These are phyloP conservation scores for Arthrobotrys pseudoclavata DNA, from an alignment of 2,329 filamentous ascomycete genomes.

Conservation along the genomic window DNA sequence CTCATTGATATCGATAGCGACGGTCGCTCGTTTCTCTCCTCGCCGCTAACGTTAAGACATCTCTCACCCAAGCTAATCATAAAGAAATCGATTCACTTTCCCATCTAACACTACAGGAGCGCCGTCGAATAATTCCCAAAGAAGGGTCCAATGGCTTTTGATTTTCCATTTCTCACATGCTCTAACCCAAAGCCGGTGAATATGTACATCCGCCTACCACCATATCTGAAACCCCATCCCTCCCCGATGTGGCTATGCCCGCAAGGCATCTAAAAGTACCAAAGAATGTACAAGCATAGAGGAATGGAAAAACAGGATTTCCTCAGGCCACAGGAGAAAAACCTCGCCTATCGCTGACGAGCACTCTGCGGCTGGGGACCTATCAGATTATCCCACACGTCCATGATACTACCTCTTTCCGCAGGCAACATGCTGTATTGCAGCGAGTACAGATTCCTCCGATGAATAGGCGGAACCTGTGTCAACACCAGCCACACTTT, in stretches of 20 bases:
- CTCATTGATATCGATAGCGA: no score
- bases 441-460: slow-evolving; percentile 92
- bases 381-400: slow-evolving; percentile 85
- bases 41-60: background rate
- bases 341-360: slow-evolving; percentile 37
- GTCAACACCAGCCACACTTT: slow-evolving; percentile 14
- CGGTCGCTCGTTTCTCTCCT: background rate
- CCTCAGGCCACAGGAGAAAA: background rate
- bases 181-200: background rate
- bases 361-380: slow-evolving; percentile 64
- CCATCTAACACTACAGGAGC: background rate
- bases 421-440: slow-evolving; percentile 98
- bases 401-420: slow-evolving; percentile 80
- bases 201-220: slow-evolving; percentile 1
- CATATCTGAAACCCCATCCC: slow-evolving; percentile 23
- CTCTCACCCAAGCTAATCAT: slow-evolving; percentile 1
- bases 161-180: slow-evolving; percentile 8
- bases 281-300: background rate
- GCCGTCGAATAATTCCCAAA: background rate
- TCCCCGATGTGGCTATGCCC: slow-evolving; percentile 13
- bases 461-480: slow-evolving; percentile 84
- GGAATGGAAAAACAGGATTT: background rate
- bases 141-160: background rate
- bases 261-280: slow-evolving; percentile 11
- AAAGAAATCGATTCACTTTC: background rate